Base-by-base conservation (phyloP, 345 rosid genomes). In the Gossypium anomalum region DNA sequence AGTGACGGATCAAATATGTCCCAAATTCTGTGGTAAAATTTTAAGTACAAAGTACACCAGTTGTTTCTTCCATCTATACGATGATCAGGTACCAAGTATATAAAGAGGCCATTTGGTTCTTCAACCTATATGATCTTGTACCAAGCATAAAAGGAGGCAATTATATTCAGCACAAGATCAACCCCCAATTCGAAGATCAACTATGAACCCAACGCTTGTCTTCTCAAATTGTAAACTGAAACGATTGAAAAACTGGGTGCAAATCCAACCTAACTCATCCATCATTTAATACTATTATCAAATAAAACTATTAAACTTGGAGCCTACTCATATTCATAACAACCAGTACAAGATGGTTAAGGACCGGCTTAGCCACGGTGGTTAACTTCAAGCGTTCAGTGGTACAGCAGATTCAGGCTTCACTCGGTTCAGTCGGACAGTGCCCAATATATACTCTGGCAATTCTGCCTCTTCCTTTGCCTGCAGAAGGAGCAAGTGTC, bases 381-480 rank as follows among this genome's bases (percentile, higher is more conserved):
- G 57, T 7, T 68, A 71, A 66, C 67, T 67, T 86, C 88, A 88
- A 71, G 59, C 90, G 81, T 85, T 87, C 75, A 93, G 80, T 17
- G 81, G 78, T 27, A 84, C 76, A 4, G 99, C 99, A 45, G 96
- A 75, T 16, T 95, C 97, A 2, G 81, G 85, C 83, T 75, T 86
- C 76, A 95, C 75, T 20, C 92, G 89, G 71, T 89, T 93, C 29
- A 95, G 84, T 68, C 95, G 85, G 63, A 91, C 99, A 4, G 99
- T 91, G 57, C 99, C 99, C 64, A 93, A 93, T 78, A 95, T 77
- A 84, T 86, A 93, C 83, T 95, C 99, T 0, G 99, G 99, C 85
- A 95, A 78, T 75, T 95, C 97, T 9, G 67, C 76, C 81, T 84
- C 97, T 81, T 95, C 98, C 75, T 80, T 91, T 72, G 88, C 98